Percentiles rank a stretch among this genome's conserved stretches.
phyloP scores from a whole-genome alignment of 2,329 filamentous ascomycete genomes.

The Lizonia empirigonia region DNA sequence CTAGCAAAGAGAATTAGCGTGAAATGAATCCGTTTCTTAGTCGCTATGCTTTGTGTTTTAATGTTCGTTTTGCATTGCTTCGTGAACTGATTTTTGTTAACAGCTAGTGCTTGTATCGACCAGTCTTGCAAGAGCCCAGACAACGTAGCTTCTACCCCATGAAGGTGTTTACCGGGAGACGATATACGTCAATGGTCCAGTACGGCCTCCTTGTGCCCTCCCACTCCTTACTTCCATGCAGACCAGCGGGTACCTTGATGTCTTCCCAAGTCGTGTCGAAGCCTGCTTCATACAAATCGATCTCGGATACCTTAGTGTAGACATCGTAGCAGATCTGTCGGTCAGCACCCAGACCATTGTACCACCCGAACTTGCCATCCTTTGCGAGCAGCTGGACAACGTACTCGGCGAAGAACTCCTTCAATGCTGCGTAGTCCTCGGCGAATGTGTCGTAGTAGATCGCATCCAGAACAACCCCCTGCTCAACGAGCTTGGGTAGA shows the following conservation, averaged over 20 bases:
- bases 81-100: background rate
- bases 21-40: background rate
- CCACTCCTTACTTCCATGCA: slow-evolving; percentile 46
- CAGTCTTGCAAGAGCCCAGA: background rate
- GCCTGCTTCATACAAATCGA: slow-evolving; percentile 44
- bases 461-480: slow-evolving; percentile 76
- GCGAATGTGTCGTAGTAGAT: slow-evolving; percentile 54
- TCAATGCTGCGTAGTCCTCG: slow-evolving; percentile 46
- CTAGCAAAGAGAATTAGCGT: background rate
- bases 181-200: slow-evolving; percentile 47
- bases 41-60: background rate
- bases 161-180: slow-evolving; percentile 45
- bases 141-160: slow-evolving; percentile 28
- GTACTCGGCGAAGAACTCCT: slow-evolving; percentile 47
- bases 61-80: background rate
- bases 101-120: background rate
- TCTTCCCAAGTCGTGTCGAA: slow-evolving; percentile 47
- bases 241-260: slow-evolving; percentile 39
- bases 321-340: slow-evolving; percentile 49
- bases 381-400: slow-evolving; percentile 42
- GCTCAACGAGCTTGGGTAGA: slow-evolving; percentile 68
- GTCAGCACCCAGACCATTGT: slow-evolving; percentile 47
- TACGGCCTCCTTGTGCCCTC: slow-evolving; percentile 44
- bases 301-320: slow-evolving; percentile 48
- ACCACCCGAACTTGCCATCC: slow-evolving; percentile 47